Base-by-base conservation (phyloP, 306 rosid species). In the Fragaria nilgerrensis region DNA sequence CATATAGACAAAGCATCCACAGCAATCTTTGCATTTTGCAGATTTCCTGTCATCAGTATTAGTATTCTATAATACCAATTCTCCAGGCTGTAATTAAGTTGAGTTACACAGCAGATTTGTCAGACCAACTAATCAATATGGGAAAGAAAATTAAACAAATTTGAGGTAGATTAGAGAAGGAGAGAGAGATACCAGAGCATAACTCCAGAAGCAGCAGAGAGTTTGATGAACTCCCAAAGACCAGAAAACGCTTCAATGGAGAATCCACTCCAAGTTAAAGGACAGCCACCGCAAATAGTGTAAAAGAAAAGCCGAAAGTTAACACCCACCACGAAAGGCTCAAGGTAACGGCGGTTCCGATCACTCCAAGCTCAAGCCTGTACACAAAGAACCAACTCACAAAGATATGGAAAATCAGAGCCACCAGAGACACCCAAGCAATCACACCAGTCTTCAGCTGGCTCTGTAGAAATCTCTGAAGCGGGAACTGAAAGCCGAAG, bases 1-100 rank as follows among this genome's bases (percentile, higher is more conserved):
- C 98, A 92, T 58, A 94, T 87, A 9, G 97, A 89, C 23, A 94
- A 74, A 29, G 98, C 94, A 80, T 89, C 98, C 61, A 94, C 88
- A 0, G 97, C 97, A 78, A 94, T 82, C 78, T 90, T 78, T 3
- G 97, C 96, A 22, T 92, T 86, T 3, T 78, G 65, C 9, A 92
- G 83, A 73, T 91, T 92, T 32, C 96, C 98, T 0, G 98, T 87
- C 94, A 94, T 90, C 79, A 92, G 50, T 25, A 90, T 79, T 8
- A 90, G 86, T 82, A 94, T 83, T 84, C 87, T 85, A 20, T 94
- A 94, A 70, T 92, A 94, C 97, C 98, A 94, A 68, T 82, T 94
- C 87, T 94, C 97, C 89, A 90, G 75, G 84, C 97, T 94, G 85
- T 52, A 81, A n/a, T n/a, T 52, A 81, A 70, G 32, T 68, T 16